These are phyloP conservation scores for Lindgomyces ingoldianus DNA, from an alignment of 495 filamentous ascomycete species.

Conservation along the genomic window DNA sequence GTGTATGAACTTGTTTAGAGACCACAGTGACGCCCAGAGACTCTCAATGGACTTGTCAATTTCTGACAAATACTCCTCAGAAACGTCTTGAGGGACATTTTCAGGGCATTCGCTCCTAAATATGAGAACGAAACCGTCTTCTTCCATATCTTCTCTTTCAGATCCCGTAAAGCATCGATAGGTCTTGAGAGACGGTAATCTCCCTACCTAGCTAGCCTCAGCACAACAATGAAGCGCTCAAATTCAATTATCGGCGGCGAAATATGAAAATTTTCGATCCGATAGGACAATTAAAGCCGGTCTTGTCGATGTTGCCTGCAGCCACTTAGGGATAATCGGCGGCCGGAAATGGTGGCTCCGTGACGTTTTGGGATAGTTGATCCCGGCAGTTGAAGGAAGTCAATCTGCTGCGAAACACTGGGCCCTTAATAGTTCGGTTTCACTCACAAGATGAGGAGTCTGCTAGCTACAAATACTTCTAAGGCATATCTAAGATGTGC, in stretches of 20 bases:
- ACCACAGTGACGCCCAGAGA: slow-evolving; percentile 16
- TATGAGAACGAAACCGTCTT: slow-evolving; percentile 21
- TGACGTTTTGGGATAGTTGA: slow-evolving; percentile 15
- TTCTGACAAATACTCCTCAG: slow-evolving; percentile 9
- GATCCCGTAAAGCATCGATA: slow-evolving; percentile 3
- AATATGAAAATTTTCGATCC: slow-evolving; percentile 1
- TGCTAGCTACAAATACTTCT: background rate
- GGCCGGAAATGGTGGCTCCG: slow-evolving; percentile 11
- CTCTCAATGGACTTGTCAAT: slow-evolving; percentile 21
- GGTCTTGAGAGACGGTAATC: background rate
- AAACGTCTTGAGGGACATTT: background rate
- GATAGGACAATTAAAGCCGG: background rate
- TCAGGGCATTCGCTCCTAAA: background rate
- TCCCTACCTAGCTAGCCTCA: background rate
- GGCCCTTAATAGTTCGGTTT: background rate
- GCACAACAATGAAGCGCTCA: slow-evolving; percentile 1
- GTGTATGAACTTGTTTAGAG: slow-evolving; percentile 37
- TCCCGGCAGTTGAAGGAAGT: slow-evolving; percentile 19
- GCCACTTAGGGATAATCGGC: slow-evolving; percentile 2
- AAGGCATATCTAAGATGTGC: slow-evolving; percentile 7
- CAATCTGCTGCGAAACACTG: background rate
- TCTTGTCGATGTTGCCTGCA: slow-evolving; percentile 15
- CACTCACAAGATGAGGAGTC: background rate
- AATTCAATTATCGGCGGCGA: background rate
- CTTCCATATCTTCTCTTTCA: slow-evolving; percentile 12